Evolutionary conservation across 2,329 filamentous ascomycete genomes (phyloP).

Genomic region (Trichoderma sp.): DNA sequence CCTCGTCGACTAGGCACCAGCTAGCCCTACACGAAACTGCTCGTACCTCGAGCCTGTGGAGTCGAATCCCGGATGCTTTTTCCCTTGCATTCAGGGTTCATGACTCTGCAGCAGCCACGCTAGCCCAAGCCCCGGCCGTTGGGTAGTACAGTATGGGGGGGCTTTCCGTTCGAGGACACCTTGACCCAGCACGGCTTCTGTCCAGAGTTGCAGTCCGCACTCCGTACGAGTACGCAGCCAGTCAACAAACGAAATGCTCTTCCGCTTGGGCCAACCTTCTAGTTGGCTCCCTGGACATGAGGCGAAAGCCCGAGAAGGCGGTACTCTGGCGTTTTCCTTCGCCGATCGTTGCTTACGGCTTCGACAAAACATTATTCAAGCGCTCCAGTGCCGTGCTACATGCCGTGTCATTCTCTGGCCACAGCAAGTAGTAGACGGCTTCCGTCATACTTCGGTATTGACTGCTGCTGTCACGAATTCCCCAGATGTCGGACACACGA

Average conservation of each 20-base stretch:
- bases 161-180: background rate
- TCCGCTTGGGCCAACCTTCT: background rate
- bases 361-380: background rate
- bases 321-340: background rate
- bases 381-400: background rate
- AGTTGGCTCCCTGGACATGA: background rate
- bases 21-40: conserved; percentile 24
- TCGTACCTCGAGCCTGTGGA: conserved; percentile 8
- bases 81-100: conserved; percentile 16
- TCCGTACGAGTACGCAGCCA: conserved; percentile 7
- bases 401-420: background rate
- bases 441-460: no score
- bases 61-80: conserved; percentile 6
- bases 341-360: background rate
- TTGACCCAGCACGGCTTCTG: conserved; percentile 1
- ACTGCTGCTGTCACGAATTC: background rate
- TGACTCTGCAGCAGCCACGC: conserved; percentile 14
- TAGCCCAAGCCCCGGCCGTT: background rate
- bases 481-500: conserved; percentile 6
- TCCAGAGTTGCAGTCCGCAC: background rate
- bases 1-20: conserved; percentile 13
- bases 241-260: conserved; percentile 7
- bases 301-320: background rate
- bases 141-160: conserved; percentile 5
- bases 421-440: no score